These are phyloP conservation scores for Syzygium grande DNA, from an alignment of 345 rosid genomes.

Conservation along the genomic window DNA sequence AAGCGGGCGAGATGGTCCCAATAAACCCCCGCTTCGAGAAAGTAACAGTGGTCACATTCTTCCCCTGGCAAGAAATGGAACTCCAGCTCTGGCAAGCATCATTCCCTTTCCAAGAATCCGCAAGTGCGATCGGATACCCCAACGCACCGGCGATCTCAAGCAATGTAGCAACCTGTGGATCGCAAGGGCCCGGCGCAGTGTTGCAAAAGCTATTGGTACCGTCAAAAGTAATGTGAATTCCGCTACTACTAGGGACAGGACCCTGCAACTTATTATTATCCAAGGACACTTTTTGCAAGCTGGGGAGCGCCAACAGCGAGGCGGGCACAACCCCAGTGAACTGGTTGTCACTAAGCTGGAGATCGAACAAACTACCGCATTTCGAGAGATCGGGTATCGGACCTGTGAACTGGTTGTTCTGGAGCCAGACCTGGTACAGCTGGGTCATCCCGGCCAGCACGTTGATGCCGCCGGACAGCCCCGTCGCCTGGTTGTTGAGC, in stretches of 20 bases:
- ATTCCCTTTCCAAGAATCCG: constrained; percentile 69
- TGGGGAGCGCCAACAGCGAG: constrained; percentile 23
- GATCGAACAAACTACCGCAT: constrained; percentile 38
- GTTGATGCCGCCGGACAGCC: constrained; percentile 49
- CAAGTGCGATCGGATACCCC: constrained; percentile 48
- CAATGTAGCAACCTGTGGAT: constrained; percentile 47
- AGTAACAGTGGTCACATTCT: constrained; percentile 29
- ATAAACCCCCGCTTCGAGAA: constrained; percentile 35
- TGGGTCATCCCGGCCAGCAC: constrained; percentile 53
- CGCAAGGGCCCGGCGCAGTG: constrained; percentile 24
- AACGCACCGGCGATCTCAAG: constrained; percentile 57
- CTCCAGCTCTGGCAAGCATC: constrained; percentile 54
- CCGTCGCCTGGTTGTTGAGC: constrained; percentile 53
- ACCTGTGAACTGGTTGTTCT: constrained; percentile 60
- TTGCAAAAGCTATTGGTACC: constrained; percentile 44
- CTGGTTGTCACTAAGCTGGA: constrained; percentile 67
- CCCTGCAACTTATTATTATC: constrained; percentile 74
- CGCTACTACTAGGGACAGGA: constrained; percentile 31
- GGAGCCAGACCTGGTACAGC: constrained; percentile 60
- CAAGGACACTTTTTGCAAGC: constrained; percentile 35
- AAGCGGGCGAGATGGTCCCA: constrained; percentile 59
- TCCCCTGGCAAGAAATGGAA: constrained; percentile 41
- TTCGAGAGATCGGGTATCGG: constrained; percentile 70
- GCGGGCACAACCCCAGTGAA: constrained; percentile 59
- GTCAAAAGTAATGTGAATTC: constrained; percentile 7